Conservation (phyloP, 2,329 filamentous ascomycete genomes). For the Trichoderma sp. region DNA sequence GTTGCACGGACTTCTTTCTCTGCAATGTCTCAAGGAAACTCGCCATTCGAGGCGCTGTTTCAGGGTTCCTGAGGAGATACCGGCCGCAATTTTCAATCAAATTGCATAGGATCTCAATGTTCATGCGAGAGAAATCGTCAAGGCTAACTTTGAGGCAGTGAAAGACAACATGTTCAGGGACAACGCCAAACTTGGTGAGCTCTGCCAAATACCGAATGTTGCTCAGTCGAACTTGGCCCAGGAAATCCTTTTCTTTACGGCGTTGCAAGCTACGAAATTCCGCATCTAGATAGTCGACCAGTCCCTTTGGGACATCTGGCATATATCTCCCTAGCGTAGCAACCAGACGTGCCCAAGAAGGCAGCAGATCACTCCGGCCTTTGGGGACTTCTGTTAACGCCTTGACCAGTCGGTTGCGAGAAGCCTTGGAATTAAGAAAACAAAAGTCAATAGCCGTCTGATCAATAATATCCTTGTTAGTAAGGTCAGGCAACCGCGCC, state of each 20-base stretch:
- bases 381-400: slow-evolving; percentile 93
- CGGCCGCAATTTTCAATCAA: slow-evolving; percentile 94
- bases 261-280: slow-evolving; percentile 96
- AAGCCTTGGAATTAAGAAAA: slow-evolving; percentile 97
- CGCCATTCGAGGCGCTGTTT: slow-evolving; percentile 88
- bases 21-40: slow-evolving; percentile 93
- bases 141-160: slow-evolving; percentile 97
- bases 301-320: slow-evolving; percentile 85
- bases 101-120: slow-evolving; percentile 97
- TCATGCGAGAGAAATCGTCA: slow-evolving; percentile 97
- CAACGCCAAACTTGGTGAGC: slow-evolving; percentile 95
- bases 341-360: slow-evolving; percentile 86
- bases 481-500: slow-evolving; percentile 83
- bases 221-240: slow-evolving; percentile 87
- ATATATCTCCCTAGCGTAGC: slow-evolving; percentile 93
- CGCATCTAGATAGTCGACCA: slow-evolving; percentile 90
- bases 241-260: slow-evolving; percentile 95
- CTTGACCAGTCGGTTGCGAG: slow-evolving; percentile 89
- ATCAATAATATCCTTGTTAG: slow-evolving; percentile 87
- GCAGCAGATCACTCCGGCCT: slow-evolving; percentile 85
- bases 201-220: slow-evolving; percentile 98
- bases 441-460: slow-evolving; percentile 95
- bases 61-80: slow-evolving; percentile 86
- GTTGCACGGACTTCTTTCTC: slow-evolving; percentile 92
- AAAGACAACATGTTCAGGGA: slow-evolving; percentile 97